Evolutionary conservation across 176 grass and related monocot genomes (phyloP).

Genomic region (Aegilops speltoides): DNA sequence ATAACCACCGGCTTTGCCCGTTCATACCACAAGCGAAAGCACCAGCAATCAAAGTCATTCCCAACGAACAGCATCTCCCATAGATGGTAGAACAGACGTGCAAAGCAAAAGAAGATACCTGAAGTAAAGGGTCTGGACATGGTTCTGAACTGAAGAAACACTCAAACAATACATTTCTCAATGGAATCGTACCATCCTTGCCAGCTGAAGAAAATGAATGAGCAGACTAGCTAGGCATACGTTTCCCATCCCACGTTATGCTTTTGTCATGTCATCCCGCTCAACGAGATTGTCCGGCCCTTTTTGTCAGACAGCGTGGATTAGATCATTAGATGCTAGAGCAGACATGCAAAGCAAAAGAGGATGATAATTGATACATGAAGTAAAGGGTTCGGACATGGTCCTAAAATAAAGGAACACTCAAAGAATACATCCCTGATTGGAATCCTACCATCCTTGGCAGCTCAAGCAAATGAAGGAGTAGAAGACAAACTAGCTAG

Average conservation of each 20-base stretch:
- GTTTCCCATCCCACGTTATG: not conserved
- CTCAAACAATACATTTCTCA: too few relatives aligned
- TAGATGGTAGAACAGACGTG: too few relatives aligned
- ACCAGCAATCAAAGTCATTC: not conserved
- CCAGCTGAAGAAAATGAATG: too few relatives aligned
- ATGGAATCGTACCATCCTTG: too few relatives aligned
- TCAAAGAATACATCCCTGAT: too few relatives aligned
- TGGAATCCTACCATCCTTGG: too few relatives aligned
- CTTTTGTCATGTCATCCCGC: not conserved
- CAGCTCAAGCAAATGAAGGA: too few relatives aligned
- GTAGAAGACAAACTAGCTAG: too few relatives aligned
- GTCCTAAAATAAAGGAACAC: too few relatives aligned
- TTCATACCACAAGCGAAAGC: slow-evolving; percentile 38
- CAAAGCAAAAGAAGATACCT: too few relatives aligned
- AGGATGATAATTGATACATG: not conserved
- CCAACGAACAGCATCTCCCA: not conserved
- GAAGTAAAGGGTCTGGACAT: too few relatives aligned
- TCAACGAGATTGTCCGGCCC: not conserved
- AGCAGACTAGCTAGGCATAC: not conserved
- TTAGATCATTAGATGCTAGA: not conserved
- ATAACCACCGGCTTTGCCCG: slow-evolving; percentile 40
- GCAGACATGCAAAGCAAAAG: not conserved
- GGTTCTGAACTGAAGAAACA: too few relatives aligned
- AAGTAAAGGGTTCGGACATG: not conserved
- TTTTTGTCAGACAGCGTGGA: not conserved